These are phyloP conservation scores for Tuber borchii DNA, from an alignment of 495 filamentous ascomycete species.

Conservation along the genomic window DNA sequence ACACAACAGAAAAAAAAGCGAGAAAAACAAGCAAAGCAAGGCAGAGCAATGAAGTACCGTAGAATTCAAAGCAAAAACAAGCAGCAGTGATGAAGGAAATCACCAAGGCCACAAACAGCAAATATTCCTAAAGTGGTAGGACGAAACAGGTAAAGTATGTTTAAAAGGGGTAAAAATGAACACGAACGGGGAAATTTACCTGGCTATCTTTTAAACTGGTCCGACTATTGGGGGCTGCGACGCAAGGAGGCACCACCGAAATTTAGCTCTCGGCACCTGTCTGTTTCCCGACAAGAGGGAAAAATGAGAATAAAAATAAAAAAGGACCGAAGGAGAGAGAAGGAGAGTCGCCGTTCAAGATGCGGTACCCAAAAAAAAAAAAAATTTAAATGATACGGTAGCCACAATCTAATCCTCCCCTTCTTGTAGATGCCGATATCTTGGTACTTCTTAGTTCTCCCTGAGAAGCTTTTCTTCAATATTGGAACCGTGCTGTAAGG, in stretches of 20 bases:
- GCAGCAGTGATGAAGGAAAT: background rate
- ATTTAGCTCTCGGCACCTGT: conserved; percentile 5
- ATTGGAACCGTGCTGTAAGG: conserved; percentile 6
- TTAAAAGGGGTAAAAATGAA: background rate
- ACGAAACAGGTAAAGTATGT: background rate
- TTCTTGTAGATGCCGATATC: background rate
- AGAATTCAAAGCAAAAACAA: conserved; percentile 2
- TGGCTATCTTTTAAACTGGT: conserved; percentile 26
- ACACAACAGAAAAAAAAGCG: background rate
- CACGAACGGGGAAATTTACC: background rate
- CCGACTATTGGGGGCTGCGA: conserved; percentile 32
- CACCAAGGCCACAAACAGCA: conserved; percentile 2
- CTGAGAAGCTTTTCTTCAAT: background rate
- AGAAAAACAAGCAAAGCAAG: background rate
- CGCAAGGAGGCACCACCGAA: conserved; percentile 33
- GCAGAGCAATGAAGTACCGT: conserved; percentile 2
- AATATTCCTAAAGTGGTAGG: background rate
- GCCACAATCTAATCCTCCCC: background rate
- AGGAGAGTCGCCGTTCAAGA: conserved; percentile 3
- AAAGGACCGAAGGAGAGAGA: background rate
- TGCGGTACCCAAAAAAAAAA: background rate
- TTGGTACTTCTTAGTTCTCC: background rate
- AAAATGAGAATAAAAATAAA: background rate
- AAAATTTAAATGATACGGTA: background rate
- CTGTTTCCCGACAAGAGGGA: background rate